phyloP scores from a whole-genome alignment of 306 rosid species.

The Cercis canadensis region DNA sequence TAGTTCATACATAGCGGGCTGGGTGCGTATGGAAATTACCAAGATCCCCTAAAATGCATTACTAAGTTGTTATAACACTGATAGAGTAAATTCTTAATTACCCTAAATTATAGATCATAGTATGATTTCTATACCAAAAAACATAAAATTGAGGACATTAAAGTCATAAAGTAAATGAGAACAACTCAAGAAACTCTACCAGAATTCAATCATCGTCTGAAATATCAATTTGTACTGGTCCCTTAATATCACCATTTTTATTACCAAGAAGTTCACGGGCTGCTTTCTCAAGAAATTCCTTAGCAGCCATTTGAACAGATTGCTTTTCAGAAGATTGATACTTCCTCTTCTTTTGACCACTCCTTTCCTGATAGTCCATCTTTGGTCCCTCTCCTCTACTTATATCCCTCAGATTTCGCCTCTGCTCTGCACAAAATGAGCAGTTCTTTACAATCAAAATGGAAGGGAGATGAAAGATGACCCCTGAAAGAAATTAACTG shows the following conservation, averaged over 20 bases:
- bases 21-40: neutral
- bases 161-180: conserved; percentile 19
- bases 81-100: conserved; percentile 3
- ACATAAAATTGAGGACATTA: conserved; percentile 14
- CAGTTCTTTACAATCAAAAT: conserved; percentile 20
- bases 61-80: neutral
- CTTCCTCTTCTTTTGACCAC: conserved; percentile 79
- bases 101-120: conserved; percentile 3
- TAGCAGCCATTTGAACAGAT: conserved; percentile 75
- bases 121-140: conserved; percentile 2
- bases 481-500: conserved; percentile 17
- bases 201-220: conserved; percentile 48
- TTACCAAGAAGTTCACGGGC: conserved; percentile 79
- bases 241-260: conserved; percentile 60
- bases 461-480: conserved; percentile 10
- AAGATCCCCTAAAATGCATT: neutral
- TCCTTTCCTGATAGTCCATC: conserved; percentile 53
- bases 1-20: neutral
- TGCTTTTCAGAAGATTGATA: conserved; percentile 66
- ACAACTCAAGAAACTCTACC: conserved; percentile 43
- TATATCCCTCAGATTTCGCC: conserved; percentile 65
- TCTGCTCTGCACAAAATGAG: conserved; percentile 62
- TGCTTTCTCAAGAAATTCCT: conserved; percentile 94
- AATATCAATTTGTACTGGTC: conserved; percentile 60
- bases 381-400: conserved; percentile 70